Evolutionary conservation across 179 eudicot species (phyloP).

Genomic region (Nepenthes alata): DNA sequence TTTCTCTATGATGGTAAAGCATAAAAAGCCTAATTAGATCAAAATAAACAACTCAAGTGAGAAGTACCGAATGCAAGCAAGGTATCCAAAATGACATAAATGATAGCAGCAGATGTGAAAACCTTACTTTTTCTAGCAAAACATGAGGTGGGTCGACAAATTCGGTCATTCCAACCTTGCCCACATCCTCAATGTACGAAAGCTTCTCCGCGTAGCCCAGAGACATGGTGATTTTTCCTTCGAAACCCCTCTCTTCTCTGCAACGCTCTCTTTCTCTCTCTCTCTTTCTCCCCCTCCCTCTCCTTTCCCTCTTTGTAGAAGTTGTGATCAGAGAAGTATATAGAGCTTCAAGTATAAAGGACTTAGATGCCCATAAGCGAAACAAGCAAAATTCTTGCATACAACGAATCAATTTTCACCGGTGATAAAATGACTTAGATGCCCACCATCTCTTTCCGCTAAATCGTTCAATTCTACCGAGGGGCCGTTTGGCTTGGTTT

Average conservation of each 20-base stretch:
- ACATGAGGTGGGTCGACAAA: conserved; percentile 59
- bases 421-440: no score
- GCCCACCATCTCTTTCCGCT: no score
- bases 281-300: neutral
- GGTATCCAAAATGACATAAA: neutral
- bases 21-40: conserved; percentile 13
- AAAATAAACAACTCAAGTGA: conserved; percentile 1
- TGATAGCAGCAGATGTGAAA: neutral
- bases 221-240: conserved; percentile 40
- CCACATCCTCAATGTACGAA: conserved; percentile 90
- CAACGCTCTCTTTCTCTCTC: conserved; percentile 1
- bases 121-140: conserved; percentile 58
- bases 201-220: conserved; percentile 95
- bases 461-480: no score
- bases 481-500: no score
- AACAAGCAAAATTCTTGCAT: conserved; percentile 10
- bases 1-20: conserved; percentile 5
- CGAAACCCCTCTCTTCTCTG: neutral
- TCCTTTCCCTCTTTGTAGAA: neutral
- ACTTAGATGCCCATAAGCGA: no score
- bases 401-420: no score
- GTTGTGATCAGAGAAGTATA: conserved; percentile 1
- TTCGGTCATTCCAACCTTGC: conserved; percentile 91
- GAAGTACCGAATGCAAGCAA: neutral
- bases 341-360: neutral